Conservation (phyloP, 306 rosid species). For the Dalbergia cultrata region DNA sequence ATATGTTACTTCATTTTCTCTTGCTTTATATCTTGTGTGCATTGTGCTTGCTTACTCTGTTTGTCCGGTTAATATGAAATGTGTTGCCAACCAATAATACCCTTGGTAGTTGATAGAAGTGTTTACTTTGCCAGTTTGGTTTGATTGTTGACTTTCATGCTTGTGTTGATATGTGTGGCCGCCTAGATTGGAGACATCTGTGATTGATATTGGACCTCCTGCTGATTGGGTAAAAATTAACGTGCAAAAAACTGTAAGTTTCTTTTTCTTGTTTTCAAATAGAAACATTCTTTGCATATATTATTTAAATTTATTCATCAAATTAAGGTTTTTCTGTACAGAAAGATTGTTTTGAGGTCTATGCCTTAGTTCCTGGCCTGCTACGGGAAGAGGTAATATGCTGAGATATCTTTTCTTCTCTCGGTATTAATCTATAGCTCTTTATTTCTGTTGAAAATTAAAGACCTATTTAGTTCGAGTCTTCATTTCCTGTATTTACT, state of each 20-base stretch:
- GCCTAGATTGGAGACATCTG: conserved; percentile 82
- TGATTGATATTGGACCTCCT: conserved; percentile 89
- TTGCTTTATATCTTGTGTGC: neutral
- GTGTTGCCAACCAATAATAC: conserved; percentile 34
- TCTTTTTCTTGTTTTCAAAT: conserved; percentile 35
- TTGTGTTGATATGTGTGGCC: conserved; percentile 46
- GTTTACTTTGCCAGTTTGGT: conserved; percentile 26
- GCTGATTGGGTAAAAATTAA: conserved; percentile 99
- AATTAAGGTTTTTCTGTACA: conserved; percentile 53
- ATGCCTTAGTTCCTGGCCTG: conserved; percentile 98
- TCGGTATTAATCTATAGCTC: neutral
- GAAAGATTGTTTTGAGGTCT: conserved; percentile 98
- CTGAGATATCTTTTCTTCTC: neutral
- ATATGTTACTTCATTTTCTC: conserved; percentile 38
- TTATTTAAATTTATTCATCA: conserved; percentile 19
- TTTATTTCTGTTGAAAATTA: no score
- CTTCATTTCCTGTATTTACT: no score
- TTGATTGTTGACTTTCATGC: conserved; percentile 44
- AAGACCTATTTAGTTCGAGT: no score
- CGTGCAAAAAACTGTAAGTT: conserved; percentile 91
- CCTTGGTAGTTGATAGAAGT: conserved; percentile 7
- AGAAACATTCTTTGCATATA: conserved; percentile 17
- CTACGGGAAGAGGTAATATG: conserved; percentile 91
- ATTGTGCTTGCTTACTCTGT: conserved; percentile 33
- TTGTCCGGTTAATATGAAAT: conserved; percentile 26